A percentile compares a stretch with the other conserved stretches of the same genome.
Evolutionary conservation across 352 stramenopile species (phyloP).

Genomic region (Globisporangium rhizosaccharum): DNA sequence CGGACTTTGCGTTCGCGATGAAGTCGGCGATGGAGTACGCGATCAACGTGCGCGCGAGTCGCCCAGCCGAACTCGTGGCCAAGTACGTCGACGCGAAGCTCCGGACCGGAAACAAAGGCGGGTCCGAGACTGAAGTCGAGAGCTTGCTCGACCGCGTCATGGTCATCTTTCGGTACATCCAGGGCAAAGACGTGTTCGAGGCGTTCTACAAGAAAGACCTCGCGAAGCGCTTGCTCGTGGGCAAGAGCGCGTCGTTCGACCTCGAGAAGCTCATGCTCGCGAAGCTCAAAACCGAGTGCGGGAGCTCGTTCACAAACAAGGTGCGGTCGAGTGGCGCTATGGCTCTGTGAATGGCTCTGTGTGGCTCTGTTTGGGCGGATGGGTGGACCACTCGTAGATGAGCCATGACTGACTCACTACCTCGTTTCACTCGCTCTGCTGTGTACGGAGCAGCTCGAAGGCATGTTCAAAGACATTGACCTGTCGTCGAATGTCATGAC

Average conservation of each 20-base stretch:
- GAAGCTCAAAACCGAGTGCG: conserved; percentile 97
- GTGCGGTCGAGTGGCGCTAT: too few relatives aligned
- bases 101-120: conserved; percentile 79
- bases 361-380: too few relatives aligned
- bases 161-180: conserved; percentile 92
- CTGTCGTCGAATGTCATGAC: conserved; percentile 98
- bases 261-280: conserved; percentile 95
- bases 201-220: conserved; percentile 98
- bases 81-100: conserved; percentile 91
- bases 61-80: conserved; percentile 86
- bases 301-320: conserved; percentile 99
- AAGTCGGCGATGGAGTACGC: conserved; percentile 89
- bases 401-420: too few relatives aligned
- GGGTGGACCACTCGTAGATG: too few relatives aligned
- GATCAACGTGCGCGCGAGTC: conserved; percentile 82
- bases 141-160: conserved; percentile 89
- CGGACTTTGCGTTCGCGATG: conserved; percentile 74
- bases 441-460: conserved; percentile 72
- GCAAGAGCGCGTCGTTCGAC: conserved; percentile 63
- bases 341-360: conserved; percentile 75
- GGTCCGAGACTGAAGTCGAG: conserved; percentile 86
- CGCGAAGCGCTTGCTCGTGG: conserved; percentile 92
- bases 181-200: conserved; percentile 99
- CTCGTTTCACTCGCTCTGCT: too few relatives aligned
- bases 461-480: conserved; percentile 99